phyloP scores from a whole-genome alignment of 2,329 filamentous ascomycete species.

The Penicillium sp. region DNA sequence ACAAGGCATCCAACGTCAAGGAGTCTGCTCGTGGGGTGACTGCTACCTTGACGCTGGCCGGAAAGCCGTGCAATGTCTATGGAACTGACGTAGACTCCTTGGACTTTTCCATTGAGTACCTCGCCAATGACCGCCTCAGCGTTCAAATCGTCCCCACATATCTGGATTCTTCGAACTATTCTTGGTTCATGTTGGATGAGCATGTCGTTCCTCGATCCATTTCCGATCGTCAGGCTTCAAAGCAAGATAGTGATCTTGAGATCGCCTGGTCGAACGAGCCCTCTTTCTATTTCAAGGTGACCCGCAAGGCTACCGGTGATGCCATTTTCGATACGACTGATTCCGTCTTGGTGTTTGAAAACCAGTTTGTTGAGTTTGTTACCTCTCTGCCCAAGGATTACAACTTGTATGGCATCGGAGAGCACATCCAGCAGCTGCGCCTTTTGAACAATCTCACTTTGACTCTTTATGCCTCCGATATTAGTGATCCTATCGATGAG shows the following conservation, averaged over 20 bases:
- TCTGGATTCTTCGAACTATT: conserved; percentile 59
- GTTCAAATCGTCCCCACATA: conserved; percentile 67
- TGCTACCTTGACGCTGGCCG: conserved; percentile 52
- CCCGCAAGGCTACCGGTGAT: conserved; percentile 59
- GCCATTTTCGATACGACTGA: conserved; percentile 66
- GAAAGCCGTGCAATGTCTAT: conserved; percentile 66
- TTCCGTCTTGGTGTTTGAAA: conserved; percentile 65
- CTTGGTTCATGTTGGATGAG: conserved; percentile 66
- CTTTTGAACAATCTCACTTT: conserved; percentile 71
- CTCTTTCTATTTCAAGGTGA: conserved; percentile 56
- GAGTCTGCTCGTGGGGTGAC: conserved; percentile 48
- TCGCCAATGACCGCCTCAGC: conserved; percentile 63
- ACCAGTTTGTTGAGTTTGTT: conserved; percentile 74
- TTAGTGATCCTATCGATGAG: conserved; percentile 53
- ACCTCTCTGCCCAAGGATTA: conserved; percentile 66
- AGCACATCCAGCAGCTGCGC: conserved; percentile 67
- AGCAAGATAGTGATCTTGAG: conserved; percentile 43
- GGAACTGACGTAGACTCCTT: conserved; percentile 70
- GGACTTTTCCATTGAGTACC: conserved; percentile 65
- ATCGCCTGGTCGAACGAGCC: conserved; percentile 58
- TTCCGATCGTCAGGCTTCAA: conserved; percentile 40
- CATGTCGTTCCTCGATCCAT: conserved; percentile 58
- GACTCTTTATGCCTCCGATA: conserved; percentile 66
- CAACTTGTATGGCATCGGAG: conserved; percentile 72
- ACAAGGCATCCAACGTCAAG: conserved; percentile 52